Base-by-base conservation (phyloP, 345 rosid species). In the Aquilaria yunnanensis region DNA sequence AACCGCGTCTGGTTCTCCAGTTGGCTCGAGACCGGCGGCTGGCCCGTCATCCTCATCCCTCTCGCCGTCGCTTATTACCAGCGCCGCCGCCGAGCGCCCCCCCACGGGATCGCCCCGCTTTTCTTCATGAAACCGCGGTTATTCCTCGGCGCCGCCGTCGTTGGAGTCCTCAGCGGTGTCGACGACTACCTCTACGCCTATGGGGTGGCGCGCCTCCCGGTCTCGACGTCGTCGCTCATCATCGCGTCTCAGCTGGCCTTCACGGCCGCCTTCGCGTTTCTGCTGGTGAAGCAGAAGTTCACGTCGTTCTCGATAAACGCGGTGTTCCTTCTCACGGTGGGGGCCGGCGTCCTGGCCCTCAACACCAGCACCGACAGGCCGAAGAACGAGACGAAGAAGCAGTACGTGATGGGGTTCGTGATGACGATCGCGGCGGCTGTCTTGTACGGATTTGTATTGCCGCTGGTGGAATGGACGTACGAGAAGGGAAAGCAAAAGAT, bases 261-360 rank as follows among this genome's bases (percentile, higher is more conserved):
- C 79, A 88, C 87, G 0, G 96, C 93, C 1, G 65, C 41, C 6
- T 90, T 88, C 14, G 82, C 96, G 2, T 85, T 75, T 75, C 61
- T 91, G 13, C 13, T 91, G 72, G 96, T 91, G 64, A 85, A 76
- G 69, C 86, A 91, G 65, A 84, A 68, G 78, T 83, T 91, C 68
- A 84, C 83, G 14, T 54, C 81, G 0, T 88, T 72, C 58, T 74
- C 91, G 0, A 62, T 76, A 60, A 91, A 91, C 83, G 79, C 89
- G 1, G 72, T 88, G 41, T 74, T 78, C 16, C 57, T 91, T 62
- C 47, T 91, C 29, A 84, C 83, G 0, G 14, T 81, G 0, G 93
- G 82, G 1, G 85, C 77, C 0, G 88, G 71, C 0, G 79, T 88
- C 30, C 57, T 91, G 63, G 91, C 80, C 0, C 12, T 88, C 6